These are phyloP conservation scores for Vigna unguiculata DNA, from an alignment of 306 rosid genomes.

Conservation along the genomic window DNA sequence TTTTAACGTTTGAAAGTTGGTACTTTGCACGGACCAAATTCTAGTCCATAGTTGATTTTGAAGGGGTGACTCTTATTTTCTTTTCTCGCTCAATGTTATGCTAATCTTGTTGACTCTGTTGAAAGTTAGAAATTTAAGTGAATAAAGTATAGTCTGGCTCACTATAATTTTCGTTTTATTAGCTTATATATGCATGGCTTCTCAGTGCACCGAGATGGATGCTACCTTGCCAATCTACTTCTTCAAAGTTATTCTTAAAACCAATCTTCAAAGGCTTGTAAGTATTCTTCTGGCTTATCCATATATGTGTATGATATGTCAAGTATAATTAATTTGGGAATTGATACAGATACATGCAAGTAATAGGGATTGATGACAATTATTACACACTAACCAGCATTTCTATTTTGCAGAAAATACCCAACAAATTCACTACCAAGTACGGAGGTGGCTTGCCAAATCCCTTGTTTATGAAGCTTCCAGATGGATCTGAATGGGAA, in stretches of 20 bases:
- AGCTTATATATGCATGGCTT: too few relatives aligned
- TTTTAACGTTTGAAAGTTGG: too few relatives aligned
- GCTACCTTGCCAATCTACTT: background rate
- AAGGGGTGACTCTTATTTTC: too few relatives aligned
- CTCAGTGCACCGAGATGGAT: background rate
- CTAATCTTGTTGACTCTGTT: too few relatives aligned
- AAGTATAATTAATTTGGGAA: background rate
- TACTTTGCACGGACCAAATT: too few relatives aligned
- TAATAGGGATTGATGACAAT: background rate
- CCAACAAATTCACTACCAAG: constrained; percentile 21
- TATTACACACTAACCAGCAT: background rate
- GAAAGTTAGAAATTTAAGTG: too few relatives aligned
- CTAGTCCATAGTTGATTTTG: too few relatives aligned
- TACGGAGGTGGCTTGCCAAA: constrained; percentile 25
- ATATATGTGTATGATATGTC: background rate
- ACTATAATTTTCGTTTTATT: background rate
- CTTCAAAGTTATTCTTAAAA: constrained; percentile 15
- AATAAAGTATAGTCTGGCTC: too few relatives aligned
- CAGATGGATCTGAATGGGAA: too few relatives aligned
- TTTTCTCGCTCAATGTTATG: too few relatives aligned
- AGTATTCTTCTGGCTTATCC: background rate
- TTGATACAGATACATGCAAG: background rate
- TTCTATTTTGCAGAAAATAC: constrained; percentile 36
- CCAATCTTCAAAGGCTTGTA: constrained; percentile 6
- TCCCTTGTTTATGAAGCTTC: too few relatives aligned